Base-by-base conservation (phyloP, 306 rosid species). In the Pyrus betulifolia region DNA sequence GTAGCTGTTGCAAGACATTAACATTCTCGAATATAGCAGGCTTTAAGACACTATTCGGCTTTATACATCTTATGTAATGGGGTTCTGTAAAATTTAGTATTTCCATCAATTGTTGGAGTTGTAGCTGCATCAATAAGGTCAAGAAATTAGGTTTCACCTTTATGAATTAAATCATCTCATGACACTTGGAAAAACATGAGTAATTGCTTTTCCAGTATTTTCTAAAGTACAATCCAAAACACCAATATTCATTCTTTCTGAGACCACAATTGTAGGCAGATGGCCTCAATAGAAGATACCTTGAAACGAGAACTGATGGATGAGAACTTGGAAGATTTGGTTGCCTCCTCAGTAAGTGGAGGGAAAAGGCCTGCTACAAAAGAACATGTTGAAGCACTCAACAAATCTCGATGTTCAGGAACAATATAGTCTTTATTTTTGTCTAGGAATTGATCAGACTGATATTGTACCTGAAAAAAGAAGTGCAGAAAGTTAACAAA, bases 381-480 rank as follows among this genome's bases (percentile, higher is more conserved):
- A 75, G 91, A 63, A 86, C 98, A 95, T 79, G 76, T 80, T 67
- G 98, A 95, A 80, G 92, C 73, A 85, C 91, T 88, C 75, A 95
- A 85, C 89, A 95, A 83, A 74, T 89, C 93, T 90, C 90, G 97
- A 87, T 95, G 98, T 82, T 95, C 96, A 51, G 96, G 87, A 79
- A 94, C 98, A 71, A 94, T 89, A 79, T 94, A 94, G 82, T 94
- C 96, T 86, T 94, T 94, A 87, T 95, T 92, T 84, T 92, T 92
- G 88, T 92, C 97, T 64, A 95, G 58, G 87, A 95, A 92, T 6
- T 57, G 97, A 79, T 95, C 93, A 42, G 98, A 87, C 78, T 92
- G 97, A 84, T 92, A 95, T 70, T 84, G 89, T 74, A 95, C 98
- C 98, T 95, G 89, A 76, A 87, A 85, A 85, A 62, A 82, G 60